Percentiles rank a stretch among this genome's conserved stretches.
phyloP scores from a whole-genome alignment of 2,329 filamentous ascomycete species.

The Hirsutella thompsonii region DNA sequence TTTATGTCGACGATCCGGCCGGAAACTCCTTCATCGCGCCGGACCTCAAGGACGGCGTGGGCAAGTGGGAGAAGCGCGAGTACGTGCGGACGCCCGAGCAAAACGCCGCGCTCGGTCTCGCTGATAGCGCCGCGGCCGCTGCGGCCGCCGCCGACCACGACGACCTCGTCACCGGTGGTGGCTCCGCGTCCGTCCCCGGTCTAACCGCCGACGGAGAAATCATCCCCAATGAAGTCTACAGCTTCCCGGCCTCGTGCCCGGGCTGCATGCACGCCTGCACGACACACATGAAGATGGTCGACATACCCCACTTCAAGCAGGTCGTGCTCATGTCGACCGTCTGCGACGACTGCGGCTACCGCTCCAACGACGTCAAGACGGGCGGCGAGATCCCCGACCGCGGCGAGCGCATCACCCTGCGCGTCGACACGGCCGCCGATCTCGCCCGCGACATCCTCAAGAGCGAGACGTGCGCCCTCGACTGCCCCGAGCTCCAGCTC shows the following conservation, averaged over 20 bases:
- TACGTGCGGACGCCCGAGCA: constrained; percentile 75
- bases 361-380: constrained; percentile 95
- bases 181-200: too few species aligned
- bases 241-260: constrained; percentile 82
- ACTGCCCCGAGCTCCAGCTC: constrained; percentile 77
- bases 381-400: constrained; percentile 81
- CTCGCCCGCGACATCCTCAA: constrained; percentile 90
- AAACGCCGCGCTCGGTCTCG: constrained; percentile 73
- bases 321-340: constrained; percentile 92
- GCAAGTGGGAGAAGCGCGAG: constrained; percentile 80
- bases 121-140: constrained; percentile 43
- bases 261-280: constrained; percentile 77
- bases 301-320: constrained; percentile 96
- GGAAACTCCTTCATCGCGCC: constrained; percentile 97
- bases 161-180: too few species aligned
- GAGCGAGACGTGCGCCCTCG: constrained; percentile 79
- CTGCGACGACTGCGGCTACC: constrained; percentile 85
- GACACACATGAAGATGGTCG: constrained; percentile 98
- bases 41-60: constrained; percentile 62
- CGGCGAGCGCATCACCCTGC: constrained; percentile 71
- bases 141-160: constrained; percentile 39
- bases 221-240: constrained; percentile 83
- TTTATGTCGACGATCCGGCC: constrained; percentile 79
- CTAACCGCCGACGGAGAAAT: constrained; percentile 58
- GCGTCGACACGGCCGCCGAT: constrained; percentile 57